phyloP scores from a whole-genome alignment of 1,139 yeast genomes.

The Lodderomyces jiufengensis region DNA sequence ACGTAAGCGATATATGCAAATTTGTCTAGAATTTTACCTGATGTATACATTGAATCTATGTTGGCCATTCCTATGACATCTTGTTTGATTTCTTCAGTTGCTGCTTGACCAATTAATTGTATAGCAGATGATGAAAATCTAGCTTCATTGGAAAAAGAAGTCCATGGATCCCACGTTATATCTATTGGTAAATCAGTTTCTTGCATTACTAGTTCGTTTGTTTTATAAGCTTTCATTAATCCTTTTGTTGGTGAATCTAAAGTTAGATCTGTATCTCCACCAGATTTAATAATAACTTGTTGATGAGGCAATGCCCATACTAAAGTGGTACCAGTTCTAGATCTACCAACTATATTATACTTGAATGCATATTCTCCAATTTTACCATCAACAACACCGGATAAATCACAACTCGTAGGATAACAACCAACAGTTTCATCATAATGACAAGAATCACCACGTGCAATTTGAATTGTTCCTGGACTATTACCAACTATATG shows the following conservation, averaged over 20 bases:
- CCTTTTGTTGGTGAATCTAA: slow-evolving; percentile 73
- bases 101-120: slow-evolving; percentile 42
- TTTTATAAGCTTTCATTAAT: slow-evolving; percentile 53
- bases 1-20: slow-evolving; percentile 71
- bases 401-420: slow-evolving; percentile 21
- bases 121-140: slow-evolving; percentile 39
- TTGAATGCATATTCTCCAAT: slow-evolving; percentile 28
- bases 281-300: slow-evolving; percentile 37
- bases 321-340: slow-evolving; percentile 30
- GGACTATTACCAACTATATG: slow-evolving; percentile 43
- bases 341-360: slow-evolving; percentile 28
- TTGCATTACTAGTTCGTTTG: slow-evolving; percentile 49
- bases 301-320: slow-evolving; percentile 69
- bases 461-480: slow-evolving; percentile 43
- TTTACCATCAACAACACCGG: slow-evolving; percentile 24
- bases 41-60: slow-evolving; percentile 69
- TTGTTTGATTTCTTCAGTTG: slow-evolving; percentile 46
- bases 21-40: slow-evolving; percentile 72
- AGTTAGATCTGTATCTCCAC: slow-evolving; percentile 23
- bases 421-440: slow-evolving; percentile 51
- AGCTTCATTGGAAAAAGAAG: slow-evolving; percentile 32
- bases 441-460: slow-evolving; percentile 41
- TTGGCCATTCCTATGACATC: slow-evolving; percentile 60
- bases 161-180: slow-evolving; percentile 59
- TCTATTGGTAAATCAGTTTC: slow-evolving; percentile 42